phyloP scores from a whole-genome alignment of 148 eudicot species.

The Oxyria digyna region DNA sequence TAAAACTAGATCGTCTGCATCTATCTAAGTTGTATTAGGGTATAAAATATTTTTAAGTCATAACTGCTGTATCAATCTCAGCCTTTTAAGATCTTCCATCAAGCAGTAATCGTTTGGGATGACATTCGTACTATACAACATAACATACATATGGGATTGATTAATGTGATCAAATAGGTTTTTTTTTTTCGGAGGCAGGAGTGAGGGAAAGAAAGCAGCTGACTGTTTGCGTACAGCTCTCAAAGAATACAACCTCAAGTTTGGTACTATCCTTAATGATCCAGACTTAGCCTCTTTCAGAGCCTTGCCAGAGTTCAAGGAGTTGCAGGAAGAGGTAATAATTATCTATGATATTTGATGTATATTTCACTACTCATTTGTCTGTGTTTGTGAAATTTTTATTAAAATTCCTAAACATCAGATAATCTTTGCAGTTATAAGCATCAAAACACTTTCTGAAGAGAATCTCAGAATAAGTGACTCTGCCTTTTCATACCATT shows the following conservation, averaged over 20 bases:
- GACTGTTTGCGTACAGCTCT: slow-evolving; percentile 87
- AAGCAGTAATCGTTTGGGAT: background rate
- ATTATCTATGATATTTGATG: slow-evolving; percentile 5
- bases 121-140: background rate
- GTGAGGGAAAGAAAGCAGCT: slow-evolving; percentile 92
- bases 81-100: background rate
- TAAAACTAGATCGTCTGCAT: background rate
- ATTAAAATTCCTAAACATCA: background rate
- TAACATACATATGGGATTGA: background rate
- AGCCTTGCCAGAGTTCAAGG: slow-evolving; percentile 90
- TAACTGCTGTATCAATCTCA: background rate
- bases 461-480: background rate
- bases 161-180: background rate
- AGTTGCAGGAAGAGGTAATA: slow-evolving; percentile 92
- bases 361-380: slow-evolving; percentile 1
- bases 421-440: background rate
- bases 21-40: background rate
- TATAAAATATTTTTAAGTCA: background rate
- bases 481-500: background rate
- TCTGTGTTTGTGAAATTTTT: background rate
- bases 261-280: slow-evolving; percentile 94
- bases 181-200: slow-evolving; percentile 46
- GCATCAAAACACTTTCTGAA: background rate
- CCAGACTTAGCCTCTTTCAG: slow-evolving; percentile 97
- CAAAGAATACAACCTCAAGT: slow-evolving; percentile 80